phyloP scores from a whole-genome alignment of 1,139 yeast species.

The Saccharomyces hybrid region DNA sequence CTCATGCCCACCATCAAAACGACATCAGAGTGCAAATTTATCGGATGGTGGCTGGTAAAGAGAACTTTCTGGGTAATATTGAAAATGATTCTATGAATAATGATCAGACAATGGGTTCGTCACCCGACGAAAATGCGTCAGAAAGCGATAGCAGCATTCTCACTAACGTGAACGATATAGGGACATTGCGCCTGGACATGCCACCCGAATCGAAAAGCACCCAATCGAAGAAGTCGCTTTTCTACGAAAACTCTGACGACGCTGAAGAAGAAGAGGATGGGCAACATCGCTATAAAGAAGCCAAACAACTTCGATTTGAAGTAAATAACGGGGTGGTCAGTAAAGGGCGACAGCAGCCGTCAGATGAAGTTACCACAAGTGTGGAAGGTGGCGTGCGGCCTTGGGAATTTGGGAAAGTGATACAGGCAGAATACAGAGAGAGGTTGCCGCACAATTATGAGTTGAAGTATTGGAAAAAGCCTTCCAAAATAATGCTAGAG shows the following conservation, averaged over 20 bases:
- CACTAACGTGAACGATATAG: background rate
- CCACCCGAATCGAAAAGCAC: background rate
- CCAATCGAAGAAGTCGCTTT: background rate
- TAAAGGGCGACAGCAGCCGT: background rate
- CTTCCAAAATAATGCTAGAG: slow-evolving; percentile 15
- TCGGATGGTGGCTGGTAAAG: background rate
- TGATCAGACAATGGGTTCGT: background rate
- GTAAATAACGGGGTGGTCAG: background rate
- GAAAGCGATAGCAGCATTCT: background rate
- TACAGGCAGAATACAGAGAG: slow-evolving; percentile 17
- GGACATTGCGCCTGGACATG: background rate
- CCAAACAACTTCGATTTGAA: background rate
- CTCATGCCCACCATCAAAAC: background rate
- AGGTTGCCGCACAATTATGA: slow-evolving; percentile 19
- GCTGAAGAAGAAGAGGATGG: background rate
- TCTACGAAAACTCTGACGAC: background rate
- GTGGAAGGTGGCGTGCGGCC: slow-evolving; percentile 13
- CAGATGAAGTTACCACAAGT: slow-evolving; percentile 13
- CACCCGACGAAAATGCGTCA: background rate
- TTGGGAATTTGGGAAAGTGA: slow-evolving; percentile 24
- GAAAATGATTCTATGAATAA: background rate
- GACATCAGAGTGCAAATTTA: background rate
- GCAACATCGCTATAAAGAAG: background rate
- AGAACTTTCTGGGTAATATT: background rate
- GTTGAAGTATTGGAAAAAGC: slow-evolving; percentile 22